Evolutionary conservation across 2,329 filamentous ascomycete species (phyloP), one percentile per base, ranked within the genome.

Genomic region (Xylaria multiplex): DNA sequence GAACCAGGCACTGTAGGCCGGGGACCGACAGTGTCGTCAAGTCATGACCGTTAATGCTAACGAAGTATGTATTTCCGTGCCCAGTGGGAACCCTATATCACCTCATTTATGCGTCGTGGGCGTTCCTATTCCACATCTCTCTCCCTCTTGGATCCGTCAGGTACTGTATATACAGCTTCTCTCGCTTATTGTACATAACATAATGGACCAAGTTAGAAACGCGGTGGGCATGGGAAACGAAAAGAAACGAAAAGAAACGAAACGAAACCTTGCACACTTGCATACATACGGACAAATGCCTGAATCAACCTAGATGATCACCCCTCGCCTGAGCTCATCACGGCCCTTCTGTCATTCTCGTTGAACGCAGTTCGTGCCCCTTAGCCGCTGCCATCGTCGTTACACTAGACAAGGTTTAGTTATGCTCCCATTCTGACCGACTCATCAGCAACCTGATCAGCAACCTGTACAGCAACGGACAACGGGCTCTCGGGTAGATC

Each of bases 101-200:
- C 45, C 54, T 64, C 56, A 35, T 56, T 50, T 66, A 60, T 68
- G 59, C 64, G 61, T 52, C 27, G 6, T 43, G 45, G 57, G 54
- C 50, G 65, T 32, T 59, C 53, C 37, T 43, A 48, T 61, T 42
- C 64, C 59, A 62, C 35, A 35, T 16, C 11, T 40, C 22, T 58
- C 53, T 53, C 24, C 40, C 59, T 13, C 40, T 55, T 65, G 59
- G 59, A 24, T 63, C 58, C 46, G 35, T 48, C 14, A 27, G 59
- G 62, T 42, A 27, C 27, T 5, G 27, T 27, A 27, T 3, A 27
- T 27, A 42, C 64, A 19, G 6, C 54, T 52, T 64, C 56, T 52
- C 35, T 27, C 32, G 27, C 56, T 46, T 49, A 45, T 13, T 30
- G 3, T 40, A 57, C 30, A 27, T 27, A 27, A 37, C 48, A 30